These are phyloP conservation scores for Marvania coccoides DNA, from an alignment of 139 green algal species.

Conservation along the genomic window DNA sequence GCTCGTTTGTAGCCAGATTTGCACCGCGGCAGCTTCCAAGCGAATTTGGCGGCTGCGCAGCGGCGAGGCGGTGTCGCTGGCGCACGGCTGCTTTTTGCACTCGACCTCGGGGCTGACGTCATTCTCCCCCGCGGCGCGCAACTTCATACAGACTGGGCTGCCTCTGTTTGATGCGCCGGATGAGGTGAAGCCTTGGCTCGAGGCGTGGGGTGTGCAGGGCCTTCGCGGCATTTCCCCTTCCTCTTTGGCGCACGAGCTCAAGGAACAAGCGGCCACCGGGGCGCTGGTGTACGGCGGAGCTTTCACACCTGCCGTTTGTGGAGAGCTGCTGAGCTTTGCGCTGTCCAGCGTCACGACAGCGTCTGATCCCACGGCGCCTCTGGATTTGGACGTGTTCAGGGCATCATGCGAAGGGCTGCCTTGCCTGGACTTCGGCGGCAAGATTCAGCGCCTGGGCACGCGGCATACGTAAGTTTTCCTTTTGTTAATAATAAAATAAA, in stretches of 20 bases:
- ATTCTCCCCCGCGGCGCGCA: constrained; percentile 16
- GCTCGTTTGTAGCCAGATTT: background rate
- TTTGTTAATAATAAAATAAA: too few species aligned
- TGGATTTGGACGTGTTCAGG: background rate
- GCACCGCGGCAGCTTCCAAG: background rate
- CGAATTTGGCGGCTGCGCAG: background rate
- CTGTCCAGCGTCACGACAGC: background rate
- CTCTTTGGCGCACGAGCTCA: constrained; percentile 32
- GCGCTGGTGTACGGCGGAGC: background rate
- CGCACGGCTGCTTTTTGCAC: background rate
- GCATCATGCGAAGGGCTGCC: background rate
- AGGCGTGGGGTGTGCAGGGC: constrained; percentile 28
- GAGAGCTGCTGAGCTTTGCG: background rate
- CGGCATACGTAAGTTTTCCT: too few species aligned
- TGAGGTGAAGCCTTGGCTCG: constrained; percentile 33
- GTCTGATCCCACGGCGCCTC: background rate
- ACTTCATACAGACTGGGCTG: constrained; percentile 41
- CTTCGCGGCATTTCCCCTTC: background rate
- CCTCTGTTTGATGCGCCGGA: constrained; percentile 47
- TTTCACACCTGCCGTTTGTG: background rate
- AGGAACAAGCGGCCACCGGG: background rate
- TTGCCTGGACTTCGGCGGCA: background rate
- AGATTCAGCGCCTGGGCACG: background rate
- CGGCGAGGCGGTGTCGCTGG: background rate
- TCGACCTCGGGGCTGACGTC: background rate